phyloP scores from a whole-genome alignment of 352 stramenopile genomes.

The Pythium guiyangense region DNA sequence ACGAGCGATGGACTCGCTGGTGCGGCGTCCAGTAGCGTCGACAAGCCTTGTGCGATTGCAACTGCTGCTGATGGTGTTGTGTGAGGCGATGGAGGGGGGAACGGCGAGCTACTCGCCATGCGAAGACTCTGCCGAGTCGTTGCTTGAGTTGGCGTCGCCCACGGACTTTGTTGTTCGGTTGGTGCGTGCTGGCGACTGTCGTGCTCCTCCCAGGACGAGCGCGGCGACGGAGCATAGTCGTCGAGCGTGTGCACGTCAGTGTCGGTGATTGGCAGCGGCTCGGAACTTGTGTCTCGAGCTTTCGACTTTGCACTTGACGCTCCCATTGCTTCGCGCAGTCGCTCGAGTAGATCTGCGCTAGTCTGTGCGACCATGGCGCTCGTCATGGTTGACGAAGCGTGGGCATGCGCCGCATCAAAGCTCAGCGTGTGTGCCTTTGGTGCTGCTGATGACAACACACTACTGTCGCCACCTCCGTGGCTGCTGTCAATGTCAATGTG shows the following conservation, averaged over 20 bases:
- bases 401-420: not conserved
- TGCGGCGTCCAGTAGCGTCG: no score
- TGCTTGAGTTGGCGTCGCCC: no score
- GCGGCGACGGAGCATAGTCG: not conserved
- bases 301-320: conserved; percentile 2
- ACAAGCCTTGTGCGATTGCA: no score
- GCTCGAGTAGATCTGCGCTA: conserved; percentile 7
- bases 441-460: no score
- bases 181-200: no score
- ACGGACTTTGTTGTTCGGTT: no score
- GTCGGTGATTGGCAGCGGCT: conserved; percentile 12
- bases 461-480: no score
- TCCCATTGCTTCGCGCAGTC: conserved; percentile 5
- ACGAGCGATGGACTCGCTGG: no score
- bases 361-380: conserved; percentile 8
- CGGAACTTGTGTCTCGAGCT: conserved; percentile 5
- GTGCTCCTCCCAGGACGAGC: no score
- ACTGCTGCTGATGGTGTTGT: not conserved
- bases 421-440: not conserved
- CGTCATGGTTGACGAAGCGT: not conserved
- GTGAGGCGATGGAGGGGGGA: not conserved
- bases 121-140: no score
- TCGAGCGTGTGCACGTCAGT: not conserved
- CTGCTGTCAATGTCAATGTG: not conserved
- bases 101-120: no score